Evolutionary conservation across 2,329 filamentous ascomycete genomes (phyloP).

Genomic region (Talaromyces piceae): DNA sequence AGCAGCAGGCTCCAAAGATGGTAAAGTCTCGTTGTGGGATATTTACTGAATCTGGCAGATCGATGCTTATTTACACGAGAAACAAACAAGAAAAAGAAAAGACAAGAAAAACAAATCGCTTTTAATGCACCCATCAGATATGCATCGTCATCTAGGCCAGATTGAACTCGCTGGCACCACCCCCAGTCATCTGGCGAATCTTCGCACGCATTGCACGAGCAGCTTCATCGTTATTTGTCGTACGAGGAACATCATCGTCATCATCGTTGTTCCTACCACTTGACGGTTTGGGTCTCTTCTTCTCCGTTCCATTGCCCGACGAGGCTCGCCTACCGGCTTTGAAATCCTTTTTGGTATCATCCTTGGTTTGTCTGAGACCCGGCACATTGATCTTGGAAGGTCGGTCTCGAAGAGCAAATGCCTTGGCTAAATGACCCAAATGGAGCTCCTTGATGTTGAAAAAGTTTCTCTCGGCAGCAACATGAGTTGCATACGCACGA

Average conservation of each 20-base stretch:
- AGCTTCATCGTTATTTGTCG: slow-evolving; percentile 38
- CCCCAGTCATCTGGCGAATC: slow-evolving; percentile 43
- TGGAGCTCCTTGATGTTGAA: slow-evolving; percentile 92
- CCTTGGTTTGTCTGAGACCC: slow-evolving; percentile 43
- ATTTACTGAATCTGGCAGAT: slow-evolving; percentile 56
- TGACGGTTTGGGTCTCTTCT: slow-evolving; percentile 20
- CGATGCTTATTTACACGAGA: background rate
- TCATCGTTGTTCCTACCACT: slow-evolving; percentile 16
- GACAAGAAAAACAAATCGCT: slow-evolving; percentile 16
- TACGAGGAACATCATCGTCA: slow-evolving; percentile 20
- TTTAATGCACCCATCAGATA: slow-evolving; percentile 12
- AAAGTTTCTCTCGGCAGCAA: slow-evolving; percentile 71
- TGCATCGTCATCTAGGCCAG: slow-evolving; percentile 35
- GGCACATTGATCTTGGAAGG: slow-evolving; percentile 66
- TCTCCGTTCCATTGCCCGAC: background rate
- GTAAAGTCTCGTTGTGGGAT: slow-evolving; percentile 92
- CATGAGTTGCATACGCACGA: slow-evolving; percentile 88
- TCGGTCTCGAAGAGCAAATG: slow-evolving; percentile 80
- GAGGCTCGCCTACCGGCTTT: slow-evolving; percentile 35
- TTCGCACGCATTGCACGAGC: slow-evolving; percentile 48
- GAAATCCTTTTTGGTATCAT: slow-evolving; percentile 40
- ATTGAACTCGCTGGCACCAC: slow-evolving; percentile 51
- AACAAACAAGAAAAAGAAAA: slow-evolving; percentile 13
- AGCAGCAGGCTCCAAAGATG: slow-evolving; percentile 85
- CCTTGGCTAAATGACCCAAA: slow-evolving; percentile 87